Evolutionary conservation across 371 early-diverging fungal genomes (phyloP), one percentile per base, ranked within the genome.

Genomic region (Capniomyces stellatus): DNA sequence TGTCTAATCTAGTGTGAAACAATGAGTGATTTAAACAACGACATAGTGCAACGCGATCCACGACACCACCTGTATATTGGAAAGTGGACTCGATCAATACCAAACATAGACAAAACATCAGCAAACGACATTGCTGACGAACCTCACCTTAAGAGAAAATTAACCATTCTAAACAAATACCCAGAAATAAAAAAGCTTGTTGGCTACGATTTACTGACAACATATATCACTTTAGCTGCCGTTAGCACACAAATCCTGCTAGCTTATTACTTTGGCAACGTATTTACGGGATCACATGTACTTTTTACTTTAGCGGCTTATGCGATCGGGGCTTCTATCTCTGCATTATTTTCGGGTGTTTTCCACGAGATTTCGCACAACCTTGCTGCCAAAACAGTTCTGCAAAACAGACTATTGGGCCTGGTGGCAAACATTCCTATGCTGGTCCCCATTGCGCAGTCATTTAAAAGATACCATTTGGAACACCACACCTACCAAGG

Each of bases 401-500:
- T 82, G 54, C 61, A 75, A 35, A 92, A 95, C 76, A 81, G 86
- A 51, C 67, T 85, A 44, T 71, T 87, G 2, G 92, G 85, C 4
- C 64, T 87, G 51, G 55, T 89, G 10, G 84, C 85, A 60, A 96
- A 96, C 72, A 72, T 92, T 42, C 76, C 81, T 52, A 73, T 94
- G 48, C 82, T 85, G 0, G 78, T 83, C 12, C 88, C 89, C 8
- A 77, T 89, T 30, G 75, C 85, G 19, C 75, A 77, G 59, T 84
- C 88, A 10, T 89, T 87, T 71, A 83, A 91, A 54, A 80, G 92
- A 3, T 93, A 92, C 66, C 98, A 97, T 66, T 76, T 93, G 48
- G 89, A 91, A 64, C 98, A 97, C 67, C 98, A 97, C 70, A 81
- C 86, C 12, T 92, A 82, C 76, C 91, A 89, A 67, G 97, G 96